Evolutionary conservation across 225 moss, liverwort and hornwort genomes (phyloP).

Genomic region (Bryoerythrophyllum caledonicum): DNA sequence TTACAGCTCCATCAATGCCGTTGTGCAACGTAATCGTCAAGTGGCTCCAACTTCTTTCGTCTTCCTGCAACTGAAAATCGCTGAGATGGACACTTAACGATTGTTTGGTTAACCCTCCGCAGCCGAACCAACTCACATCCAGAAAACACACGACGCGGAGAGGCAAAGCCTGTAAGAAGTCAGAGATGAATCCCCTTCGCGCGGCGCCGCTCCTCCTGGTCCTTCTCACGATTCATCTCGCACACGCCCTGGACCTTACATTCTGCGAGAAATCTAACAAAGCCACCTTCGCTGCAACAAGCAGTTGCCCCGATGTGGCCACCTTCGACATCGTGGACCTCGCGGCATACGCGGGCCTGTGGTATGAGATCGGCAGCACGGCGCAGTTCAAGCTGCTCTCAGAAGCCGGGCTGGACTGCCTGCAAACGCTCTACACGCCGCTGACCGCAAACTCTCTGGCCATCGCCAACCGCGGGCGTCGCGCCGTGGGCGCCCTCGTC

Average conservation of each 20-base stretch:
- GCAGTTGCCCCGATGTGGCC: conserved; percentile 63
- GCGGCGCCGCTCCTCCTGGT: not conserved
- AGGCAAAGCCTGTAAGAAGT: not conserved
- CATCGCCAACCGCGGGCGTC: conserved; percentile 44
- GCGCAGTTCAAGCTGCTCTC: conserved; percentile 66
- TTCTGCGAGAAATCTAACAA: conserved; percentile 49
- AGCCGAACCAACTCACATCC: not conserved
- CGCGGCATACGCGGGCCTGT: conserved; percentile 53
- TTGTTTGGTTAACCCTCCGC: not conserved
- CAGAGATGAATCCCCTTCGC: not conserved
- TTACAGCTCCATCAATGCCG: not conserved
- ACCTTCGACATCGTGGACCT: conserved; percentile 65
- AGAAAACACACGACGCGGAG: not conserved
- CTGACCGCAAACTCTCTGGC: conserved; percentile 30
- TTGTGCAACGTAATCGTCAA: not conserved
- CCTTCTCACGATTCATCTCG: not conserved
- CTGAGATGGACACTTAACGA: not conserved
- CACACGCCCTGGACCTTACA: not conserved
- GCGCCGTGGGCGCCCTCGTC: conserved; percentile 42
- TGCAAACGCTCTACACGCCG: conserved; percentile 50
- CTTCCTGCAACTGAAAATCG: not conserved
- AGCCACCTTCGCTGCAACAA: too few species aligned
- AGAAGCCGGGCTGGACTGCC: conserved; percentile 59
- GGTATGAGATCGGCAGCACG: conserved; percentile 77
- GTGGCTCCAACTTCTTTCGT: not conserved